A percentile compares a stretch with the other conserved stretches of the same genome.
These are phyloP conservation scores for Alternaria sp. DNA, from an alignment of 2,329 filamentous ascomycete genomes.

Conservation along the genomic window DNA sequence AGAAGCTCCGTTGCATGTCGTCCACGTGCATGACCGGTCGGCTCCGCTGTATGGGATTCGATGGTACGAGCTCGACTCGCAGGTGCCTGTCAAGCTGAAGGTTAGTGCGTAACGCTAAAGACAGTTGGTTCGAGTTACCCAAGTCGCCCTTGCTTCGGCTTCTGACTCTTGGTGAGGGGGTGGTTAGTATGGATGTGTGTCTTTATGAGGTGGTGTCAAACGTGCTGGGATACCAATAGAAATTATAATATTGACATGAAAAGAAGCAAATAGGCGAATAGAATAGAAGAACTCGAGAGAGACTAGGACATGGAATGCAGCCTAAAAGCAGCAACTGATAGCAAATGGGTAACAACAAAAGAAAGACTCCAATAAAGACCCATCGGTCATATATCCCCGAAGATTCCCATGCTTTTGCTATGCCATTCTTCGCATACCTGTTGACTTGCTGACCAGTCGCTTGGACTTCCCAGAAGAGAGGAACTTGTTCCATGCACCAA, in stretches of 20 bases:
- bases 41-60: constrained; percentile 16
- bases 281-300: not conserved
- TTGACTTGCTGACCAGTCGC: not conserved
- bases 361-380: not conserved
- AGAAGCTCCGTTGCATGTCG: not conserved
- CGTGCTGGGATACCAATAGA: not conserved
- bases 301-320: not conserved
- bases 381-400: not conserved
- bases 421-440: not conserved
- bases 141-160: not conserved
- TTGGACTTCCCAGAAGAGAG: constrained; percentile 5
- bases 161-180: not conserved
- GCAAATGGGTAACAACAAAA: not conserved
- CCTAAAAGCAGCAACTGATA: constrained; percentile 2
- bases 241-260: constrained; percentile 3
- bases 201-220: not conserved
- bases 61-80: not conserved
- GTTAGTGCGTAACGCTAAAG: not conserved
- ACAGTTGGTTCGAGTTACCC: not conserved
- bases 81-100: constrained; percentile 1
- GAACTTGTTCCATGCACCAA: constrained; percentile 2
- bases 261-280: not conserved
- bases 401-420: not conserved
- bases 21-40: constrained; percentile 4
- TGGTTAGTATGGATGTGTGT: not conserved